Percentiles rank a stretch among this genome's conserved stretches.
Conservation (phyloP, 192 early-diverging fungal genomes). For the Umbelopsis isabellina region DNA sequence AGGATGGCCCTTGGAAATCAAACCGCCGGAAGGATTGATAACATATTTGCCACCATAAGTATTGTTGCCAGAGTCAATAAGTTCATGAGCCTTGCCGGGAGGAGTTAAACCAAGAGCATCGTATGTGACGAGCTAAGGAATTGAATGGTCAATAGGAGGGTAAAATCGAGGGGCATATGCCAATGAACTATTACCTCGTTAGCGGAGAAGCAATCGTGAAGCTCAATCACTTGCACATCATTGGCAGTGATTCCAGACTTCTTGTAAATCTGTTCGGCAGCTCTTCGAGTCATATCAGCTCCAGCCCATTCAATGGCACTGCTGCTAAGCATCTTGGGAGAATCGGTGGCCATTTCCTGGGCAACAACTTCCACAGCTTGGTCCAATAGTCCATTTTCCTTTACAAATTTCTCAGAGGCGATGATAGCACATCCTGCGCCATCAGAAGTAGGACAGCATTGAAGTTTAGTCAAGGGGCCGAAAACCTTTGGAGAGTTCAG, state of each 20-base stretch:
- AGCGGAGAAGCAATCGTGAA: conserved; percentile 80
- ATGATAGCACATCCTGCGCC: conserved; percentile 68
- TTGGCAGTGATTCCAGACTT: conserved; percentile 61
- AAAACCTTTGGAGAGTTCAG: conserved; percentile 62
- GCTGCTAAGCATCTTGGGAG: conserved; percentile 53
- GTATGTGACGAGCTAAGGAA: conserved; percentile 55
- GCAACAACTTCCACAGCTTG: conserved; percentile 73
- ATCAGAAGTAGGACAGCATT: conserved; percentile 79
- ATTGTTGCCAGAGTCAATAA: conserved; percentile 58
- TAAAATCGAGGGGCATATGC: not conserved
- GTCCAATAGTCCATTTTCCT: conserved; percentile 55
- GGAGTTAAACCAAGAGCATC: conserved; percentile 70
- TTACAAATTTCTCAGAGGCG: conserved; percentile 69
- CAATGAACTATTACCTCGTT: conserved; percentile 59
- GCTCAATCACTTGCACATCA: conserved; percentile 70
- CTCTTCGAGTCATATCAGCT: conserved; percentile 71
- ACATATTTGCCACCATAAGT: conserved; percentile 68
- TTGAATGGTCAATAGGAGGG: not conserved
- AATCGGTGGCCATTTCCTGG: conserved; percentile 76
- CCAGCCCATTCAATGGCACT: conserved; percentile 64
- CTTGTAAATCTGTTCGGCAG: conserved; percentile 55
- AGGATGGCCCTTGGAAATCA: conserved; percentile 80
- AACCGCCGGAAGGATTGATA: conserved; percentile 73
- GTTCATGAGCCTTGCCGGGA: conserved; percentile 65
- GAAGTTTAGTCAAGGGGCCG: conserved; percentile 74